These are phyloP conservation scores for Hanseniaspora valbyensis DNA, from an alignment of 805 yeast species.

Conservation along the genomic window DNA sequence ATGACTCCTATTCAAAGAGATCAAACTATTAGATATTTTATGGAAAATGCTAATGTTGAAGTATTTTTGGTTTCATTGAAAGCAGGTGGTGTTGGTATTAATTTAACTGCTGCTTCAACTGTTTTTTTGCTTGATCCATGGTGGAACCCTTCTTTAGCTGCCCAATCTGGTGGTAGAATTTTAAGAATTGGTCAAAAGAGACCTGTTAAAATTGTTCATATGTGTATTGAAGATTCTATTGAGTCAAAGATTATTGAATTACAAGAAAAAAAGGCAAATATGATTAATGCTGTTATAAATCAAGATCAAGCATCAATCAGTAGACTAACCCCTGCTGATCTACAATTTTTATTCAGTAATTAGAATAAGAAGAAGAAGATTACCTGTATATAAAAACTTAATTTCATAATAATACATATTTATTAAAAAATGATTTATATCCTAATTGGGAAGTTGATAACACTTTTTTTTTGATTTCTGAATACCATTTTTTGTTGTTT, in stretches of 20 bases:
- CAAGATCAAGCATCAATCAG: constrained; percentile 85
- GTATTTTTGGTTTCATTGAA: constrained; percentile 88
- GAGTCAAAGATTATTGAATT: constrained; percentile 91
- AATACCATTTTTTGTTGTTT: no score
- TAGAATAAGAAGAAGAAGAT: constrained; percentile 26
- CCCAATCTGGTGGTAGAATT: constrained; percentile 97
- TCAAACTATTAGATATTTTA: constrained; percentile 76
- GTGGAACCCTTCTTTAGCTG: constrained; percentile 99
- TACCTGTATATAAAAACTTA: not conserved
- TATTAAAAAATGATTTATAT: no score
- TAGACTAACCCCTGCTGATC: constrained; percentile 81
- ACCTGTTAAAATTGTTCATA: constrained; percentile 84
- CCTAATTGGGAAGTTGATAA: no score
- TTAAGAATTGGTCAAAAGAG: constrained; percentile 94
- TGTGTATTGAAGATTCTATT: constrained; percentile 92
- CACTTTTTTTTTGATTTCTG: no score
- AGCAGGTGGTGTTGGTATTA: constrained; percentile 98
- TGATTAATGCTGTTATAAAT: constrained; percentile 94
- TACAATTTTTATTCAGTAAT: constrained; percentile 86
- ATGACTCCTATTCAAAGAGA: constrained; percentile 96
- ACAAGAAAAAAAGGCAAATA: constrained; percentile 94
- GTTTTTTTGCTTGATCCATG: constrained; percentile 94
- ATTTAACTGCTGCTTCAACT: constrained; percentile 92
- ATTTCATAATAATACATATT: not conserved
- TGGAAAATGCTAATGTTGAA: constrained; percentile 87